A percentile compares a stretch with the other conserved stretches of the same genome.
Evolutionary conservation across 2,329 filamentous ascomycete species (phyloP).

Genomic region (Tetracladium maxilliforme): DNA sequence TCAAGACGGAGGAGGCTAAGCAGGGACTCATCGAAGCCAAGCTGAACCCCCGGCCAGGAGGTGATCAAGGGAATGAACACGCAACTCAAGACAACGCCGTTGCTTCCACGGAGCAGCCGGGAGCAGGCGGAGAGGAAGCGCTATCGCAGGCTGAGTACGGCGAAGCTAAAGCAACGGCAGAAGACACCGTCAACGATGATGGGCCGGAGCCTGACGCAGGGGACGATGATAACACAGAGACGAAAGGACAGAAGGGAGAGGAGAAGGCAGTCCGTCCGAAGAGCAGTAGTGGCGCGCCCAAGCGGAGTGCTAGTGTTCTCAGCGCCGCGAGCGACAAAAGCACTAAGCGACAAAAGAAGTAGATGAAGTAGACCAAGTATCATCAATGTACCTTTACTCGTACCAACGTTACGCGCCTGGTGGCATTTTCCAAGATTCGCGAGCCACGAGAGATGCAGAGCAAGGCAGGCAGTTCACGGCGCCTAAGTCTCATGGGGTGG

Average conservation of each 20-base stretch:
- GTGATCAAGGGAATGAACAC: too few species aligned
- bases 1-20: conserved; percentile 43
- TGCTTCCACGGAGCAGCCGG: too few species aligned
- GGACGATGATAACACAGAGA: conserved; percentile 15
- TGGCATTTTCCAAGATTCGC: too few species aligned
- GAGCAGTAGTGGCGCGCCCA: conserved; percentile 22
- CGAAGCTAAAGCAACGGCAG: conserved; percentile 3
- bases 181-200: conserved; percentile 2
- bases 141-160: too few species aligned
- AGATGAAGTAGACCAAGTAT: too few species aligned
- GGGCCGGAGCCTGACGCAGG: conserved; percentile 7
- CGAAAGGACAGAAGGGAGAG: conserved; percentile 11
- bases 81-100: conserved; percentile 9
- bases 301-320: conserved; percentile 72
- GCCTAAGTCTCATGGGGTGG: too few species aligned
- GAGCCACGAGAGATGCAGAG: too few species aligned
- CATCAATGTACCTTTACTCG: too few species aligned
- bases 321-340: conserved; percentile 52
- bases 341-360: conserved; percentile 30
- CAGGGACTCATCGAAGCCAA: conserved; percentile 24
- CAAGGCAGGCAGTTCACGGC: too few species aligned
- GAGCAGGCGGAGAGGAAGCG: conserved; percentile 1
- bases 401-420: too few species aligned
- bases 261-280: conserved; percentile 5
- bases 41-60: conserved; percentile 14